These are phyloP conservation scores for Dendrobium catenatum DNA, from an alignment of 106 monocot genomes.

Conservation along the genomic window DNA sequence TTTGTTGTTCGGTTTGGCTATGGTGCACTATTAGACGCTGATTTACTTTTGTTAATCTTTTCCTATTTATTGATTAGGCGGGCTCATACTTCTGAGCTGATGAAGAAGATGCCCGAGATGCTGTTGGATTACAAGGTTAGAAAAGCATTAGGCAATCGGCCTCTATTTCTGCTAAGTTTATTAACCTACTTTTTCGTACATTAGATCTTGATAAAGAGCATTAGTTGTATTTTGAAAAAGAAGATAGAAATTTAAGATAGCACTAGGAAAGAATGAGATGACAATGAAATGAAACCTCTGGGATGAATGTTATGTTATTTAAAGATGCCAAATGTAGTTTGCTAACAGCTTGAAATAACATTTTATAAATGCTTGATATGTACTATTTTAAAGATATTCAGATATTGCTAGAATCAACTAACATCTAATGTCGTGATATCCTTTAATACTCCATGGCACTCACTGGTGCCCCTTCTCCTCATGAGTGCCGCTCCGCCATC, in stretches of 20 bases:
- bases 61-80: conserved; percentile 28
- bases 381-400: background rate
- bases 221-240: background rate
- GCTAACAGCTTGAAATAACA: no score
- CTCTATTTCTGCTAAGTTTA: background rate
- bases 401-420: background rate
- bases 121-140: conserved; percentile 89
- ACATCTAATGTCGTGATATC: background rate
- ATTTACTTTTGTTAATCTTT: background rate
- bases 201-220: background rate
- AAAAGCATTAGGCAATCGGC: background rate
- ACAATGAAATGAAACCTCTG: no score
- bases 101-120: conserved; percentile 99
- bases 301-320: no score
- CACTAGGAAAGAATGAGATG: no score
- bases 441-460: background rate
- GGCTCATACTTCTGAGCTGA: conserved; percentile 87
- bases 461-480: no score
- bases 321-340: no score
- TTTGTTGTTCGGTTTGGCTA: background rate
- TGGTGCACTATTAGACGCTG: background rate
- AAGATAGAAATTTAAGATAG: no score
- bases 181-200: background rate
- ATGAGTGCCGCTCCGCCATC: no score
- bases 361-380: background rate